These are phyloP conservation scores for Hortiboletus flavorubellus DNA, from an alignment of 768 basidiomycete genomes.

Conservation along the genomic window DNA sequence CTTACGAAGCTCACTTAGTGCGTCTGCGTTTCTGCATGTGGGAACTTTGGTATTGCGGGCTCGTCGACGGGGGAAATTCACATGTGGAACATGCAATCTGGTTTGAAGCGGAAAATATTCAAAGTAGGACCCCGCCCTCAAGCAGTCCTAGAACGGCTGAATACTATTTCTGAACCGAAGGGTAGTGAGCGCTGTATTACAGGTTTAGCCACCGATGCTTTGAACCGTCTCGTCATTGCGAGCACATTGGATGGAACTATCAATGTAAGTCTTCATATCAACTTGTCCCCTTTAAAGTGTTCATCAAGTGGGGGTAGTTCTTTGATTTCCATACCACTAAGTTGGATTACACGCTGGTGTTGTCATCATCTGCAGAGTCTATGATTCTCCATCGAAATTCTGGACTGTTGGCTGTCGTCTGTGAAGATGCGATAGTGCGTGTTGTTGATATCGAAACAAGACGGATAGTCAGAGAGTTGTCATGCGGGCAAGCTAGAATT, in stretches of 20 bases:
- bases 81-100: conserved; percentile 98
- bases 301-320: conserved; percentile 53
- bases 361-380: conserved; percentile 68
- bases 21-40: conserved; percentile 89
- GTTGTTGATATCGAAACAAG: conserved; percentile 90
- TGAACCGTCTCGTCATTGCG: conserved; percentile 80
- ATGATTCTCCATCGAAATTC: conserved; percentile 81
- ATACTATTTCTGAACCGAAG: conserved; percentile 38
- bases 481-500: conserved; percentile 70
- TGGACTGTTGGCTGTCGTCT: conserved; percentile 75
- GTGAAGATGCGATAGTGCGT: conserved; percentile 84
- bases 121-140: conserved; percentile 61
- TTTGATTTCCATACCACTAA: conserved; percentile 92
- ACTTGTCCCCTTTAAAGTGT: neutral
- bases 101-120: conserved; percentile 78
- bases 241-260: conserved; percentile 86
- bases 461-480: conserved; percentile 83
- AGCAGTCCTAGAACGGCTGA: conserved; percentile 45
- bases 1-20: conserved; percentile 41
- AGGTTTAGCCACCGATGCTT: conserved; percentile 79
- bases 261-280: conserved; percentile 54
- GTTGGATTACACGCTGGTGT: conserved; percentile 59
- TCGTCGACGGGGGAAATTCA: conserved; percentile 75
- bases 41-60: conserved; percentile 89
- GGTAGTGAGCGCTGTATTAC: conserved; percentile 60